Evolutionary conservation across 352 stramenopile genomes (phyloP), one percentile per base, ranked within the genome.

Genomic region (Peronosclerospora sorghi): DNA sequence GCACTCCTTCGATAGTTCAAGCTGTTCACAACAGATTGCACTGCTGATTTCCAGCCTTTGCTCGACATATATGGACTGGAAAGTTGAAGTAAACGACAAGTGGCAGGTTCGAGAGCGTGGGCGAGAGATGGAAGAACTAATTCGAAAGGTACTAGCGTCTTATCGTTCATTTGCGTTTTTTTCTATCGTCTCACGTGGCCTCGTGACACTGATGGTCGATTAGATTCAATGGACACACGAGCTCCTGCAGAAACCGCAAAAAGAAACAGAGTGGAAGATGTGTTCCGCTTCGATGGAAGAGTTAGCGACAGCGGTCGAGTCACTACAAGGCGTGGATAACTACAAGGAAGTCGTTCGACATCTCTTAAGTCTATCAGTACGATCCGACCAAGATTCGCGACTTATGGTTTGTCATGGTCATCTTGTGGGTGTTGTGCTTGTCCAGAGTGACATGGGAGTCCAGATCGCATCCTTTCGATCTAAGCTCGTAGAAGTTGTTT

Each of bases 291-390:
- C 64, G 8, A 57, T 84, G 27, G 56, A 64, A 2, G 61, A 75
- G 18, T 45, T 87, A 1, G 65, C 75, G 8, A 45, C 52, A 5
- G 60, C 57, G 15, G 59, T 87, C 14, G 75, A 83, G 44, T 28
- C 44, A 9, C 41, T 81, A 8, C 35, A 48, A 8, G n/a, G 5
- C 1, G 15, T 53, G 0, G 46, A 65, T 9, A 49, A 51, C 36
- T 41, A 41, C 26, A 51, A 57, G 23, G 62, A 76, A 18, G 63
- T 54, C 1, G 47, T 73, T 38, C 47, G 34, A 0, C 52, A 70
- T 34, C 51, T 87, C 2, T 21, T 80, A 9, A 46, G 50, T 5
- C 50, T 87, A 29, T 62, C 75, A 26, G 75, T 87, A 24, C 40
- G 40, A 4, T n/a, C n/a, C n/a, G n/a, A n/a, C n/a, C n/a, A n/a